Base-by-base conservation (phyloP, 1,284 basidiomycete genomes). In the Schizophyllum amplum region DNA sequence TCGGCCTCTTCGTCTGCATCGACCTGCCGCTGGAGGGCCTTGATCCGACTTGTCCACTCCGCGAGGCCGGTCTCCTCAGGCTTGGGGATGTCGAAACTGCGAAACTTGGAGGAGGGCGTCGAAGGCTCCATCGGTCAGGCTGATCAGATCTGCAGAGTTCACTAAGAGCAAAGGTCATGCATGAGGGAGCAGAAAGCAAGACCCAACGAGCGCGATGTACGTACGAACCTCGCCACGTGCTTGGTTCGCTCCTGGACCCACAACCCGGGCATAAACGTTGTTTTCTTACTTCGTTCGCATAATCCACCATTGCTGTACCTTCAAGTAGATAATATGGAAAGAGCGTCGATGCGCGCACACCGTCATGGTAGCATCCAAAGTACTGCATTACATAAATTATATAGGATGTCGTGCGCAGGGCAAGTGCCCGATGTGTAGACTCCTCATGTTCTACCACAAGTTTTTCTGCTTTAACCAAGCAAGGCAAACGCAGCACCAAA, bases 21-120 rank as follows among this genome's bases (percentile, higher is more conserved):
- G 26, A 90, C 85, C 65, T 90, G 86, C 56, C 81, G 79, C 67
- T 90, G 87, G 66, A 90, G 71, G 13, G 82, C 86, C 68, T 85
- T 86, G 69, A 91, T 89, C 72, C 78, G 84, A 69, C 73, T 86
- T 17, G 87, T 80, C 88, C 88, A 91, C 68, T 91, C 87, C 20
- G 87, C 77, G n/a, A 90, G 75, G 42, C 81, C 83, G 9, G 75
- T 72, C 62, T 87, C 85, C 11, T 22, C 48, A 72, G 75, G 66
- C 72, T 79, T 63, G 68, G 80, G 70, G 53, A 70, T 59, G 56
- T 72, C 72, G 52, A 66, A 67, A 20, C 61, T 63, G 22, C 33
- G 33, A 66, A 64, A 42, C 33, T 42, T 42, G 33, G 33, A 42
- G 33, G 33, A 42, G 17, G 33, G 33, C 33, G 33, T 42, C 7